A percentile compares a stretch with the other conserved stretches of the same genome.
These are phyloP conservation scores for Colletotrichum sp. DNA, from an alignment of 2,329 filamentous ascomycete genomes.

Conservation along the genomic window DNA sequence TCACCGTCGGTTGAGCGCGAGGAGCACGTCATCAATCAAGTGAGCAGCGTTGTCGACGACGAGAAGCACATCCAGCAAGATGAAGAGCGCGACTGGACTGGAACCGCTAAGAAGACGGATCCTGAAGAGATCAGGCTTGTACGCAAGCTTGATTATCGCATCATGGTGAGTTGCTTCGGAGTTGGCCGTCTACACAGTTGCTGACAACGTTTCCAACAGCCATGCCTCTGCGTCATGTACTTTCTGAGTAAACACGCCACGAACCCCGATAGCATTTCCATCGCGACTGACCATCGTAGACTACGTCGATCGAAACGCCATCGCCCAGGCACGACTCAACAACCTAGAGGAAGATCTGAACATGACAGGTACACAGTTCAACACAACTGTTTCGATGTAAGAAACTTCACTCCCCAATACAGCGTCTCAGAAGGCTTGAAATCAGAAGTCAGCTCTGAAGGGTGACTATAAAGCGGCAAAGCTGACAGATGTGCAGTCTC, in stretches of 20 bases:
- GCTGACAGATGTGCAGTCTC: slow-evolving; percentile 26
- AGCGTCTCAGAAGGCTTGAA: fast-evolving
- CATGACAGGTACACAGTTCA: slow-evolving; percentile 40
- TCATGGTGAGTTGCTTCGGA: slow-evolving; percentile 38
- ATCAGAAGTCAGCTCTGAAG: neutral
- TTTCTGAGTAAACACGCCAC: slow-evolving; percentile 37
- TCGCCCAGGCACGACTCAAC: slow-evolving; percentile 47
- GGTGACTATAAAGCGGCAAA: neutral
- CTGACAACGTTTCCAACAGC: slow-evolving; percentile 23
- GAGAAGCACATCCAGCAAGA: slow-evolving; percentile 25
- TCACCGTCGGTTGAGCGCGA: slow-evolving; percentile 8
- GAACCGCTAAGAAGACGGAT: slow-evolving; percentile 41
- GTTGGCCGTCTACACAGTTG: neutral
- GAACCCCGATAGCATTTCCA: neutral
- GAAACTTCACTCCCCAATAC: neutral
- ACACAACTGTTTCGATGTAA: slow-evolving; percentile 42
- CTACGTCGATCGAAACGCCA: slow-evolving; percentile 51
- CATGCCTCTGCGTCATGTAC: slow-evolving; percentile 46
- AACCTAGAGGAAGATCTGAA: slow-evolving; percentile 46
- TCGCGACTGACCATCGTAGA: neutral
- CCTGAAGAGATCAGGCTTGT: slow-evolving; percentile 43
- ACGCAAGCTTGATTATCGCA: slow-evolving; percentile 43
- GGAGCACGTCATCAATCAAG: slow-evolving; percentile 15
- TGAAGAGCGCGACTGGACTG: slow-evolving; percentile 39
- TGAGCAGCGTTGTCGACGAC: slow-evolving; percentile 7